Base-by-base conservation (phyloP, 2,329 filamentous ascomycete genomes). In the Aspergillus sp. region DNA sequence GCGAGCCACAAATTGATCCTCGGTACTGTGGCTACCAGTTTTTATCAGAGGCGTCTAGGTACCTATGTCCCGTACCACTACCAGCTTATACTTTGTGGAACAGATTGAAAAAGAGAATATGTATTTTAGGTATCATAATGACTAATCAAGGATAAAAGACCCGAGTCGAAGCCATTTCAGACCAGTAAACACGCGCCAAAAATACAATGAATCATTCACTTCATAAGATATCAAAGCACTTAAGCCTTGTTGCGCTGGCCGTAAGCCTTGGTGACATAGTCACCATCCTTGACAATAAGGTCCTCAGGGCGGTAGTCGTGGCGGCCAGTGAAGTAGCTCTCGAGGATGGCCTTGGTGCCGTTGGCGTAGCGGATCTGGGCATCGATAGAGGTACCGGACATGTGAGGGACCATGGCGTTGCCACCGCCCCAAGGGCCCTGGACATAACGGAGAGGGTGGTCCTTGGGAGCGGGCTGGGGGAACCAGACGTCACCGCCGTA, bases 361-460 rank as follows among this genome's bases (percentile, higher is more conserved):
- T 87, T 81, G 67, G 91, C 90, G 72, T 96, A 96, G 62, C 91
- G 86, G 78, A 90, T 87, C 83, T 99, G 94, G 54, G 94, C 94
- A 72, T 99, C 94, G 71, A 99, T 88, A n/a, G 92, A 96, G 54
- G 93, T 97, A 71, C 94, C 94, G 11, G 91, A 96, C 91, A 97
- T 96, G 86, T 97, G 94, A 52, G 94, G 91, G 55, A 97, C 92
- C 89, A 94, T 99, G 78, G 92, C 94, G 79, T 97, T 97, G 71
- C 94, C 94, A 70, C 93, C 94, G 64, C 92, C 93, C 82, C 90
- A 96, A 72, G 89, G 89, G 84, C 93, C 94, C 84, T 92, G 88
- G 73, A 90, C 93, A 73, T 87, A 89, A 73, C 94, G 91, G 69
- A 99, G 89, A 55, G 86, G 85, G 83, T 99, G 94, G 71, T 97